These are phyloP conservation scores for Candida insectalens DNA, from an alignment of 805 yeast species.

Conservation along the genomic window DNA sequence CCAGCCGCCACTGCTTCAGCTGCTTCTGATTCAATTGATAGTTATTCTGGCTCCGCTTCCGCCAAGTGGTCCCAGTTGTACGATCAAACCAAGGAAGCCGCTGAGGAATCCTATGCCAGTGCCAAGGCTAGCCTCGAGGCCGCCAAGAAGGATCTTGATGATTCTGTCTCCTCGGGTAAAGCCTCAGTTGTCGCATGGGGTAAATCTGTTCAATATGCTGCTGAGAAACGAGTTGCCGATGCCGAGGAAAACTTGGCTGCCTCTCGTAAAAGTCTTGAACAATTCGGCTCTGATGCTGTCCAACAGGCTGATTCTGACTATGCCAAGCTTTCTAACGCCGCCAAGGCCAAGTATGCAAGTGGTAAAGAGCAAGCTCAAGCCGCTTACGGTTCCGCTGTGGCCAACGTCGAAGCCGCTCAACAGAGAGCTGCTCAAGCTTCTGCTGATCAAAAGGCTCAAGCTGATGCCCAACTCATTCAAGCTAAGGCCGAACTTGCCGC, in stretches of 20 bases:
- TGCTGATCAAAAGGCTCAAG: slow-evolving; percentile 17
- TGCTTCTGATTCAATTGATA: too few species aligned
- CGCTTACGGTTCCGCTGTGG: slow-evolving; percentile 12
- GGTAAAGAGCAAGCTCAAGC: neutral
- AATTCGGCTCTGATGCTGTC: slow-evolving; percentile 3
- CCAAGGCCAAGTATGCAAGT: slow-evolving; percentile 11
- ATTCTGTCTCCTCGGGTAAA: neutral
- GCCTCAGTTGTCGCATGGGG: neutral
- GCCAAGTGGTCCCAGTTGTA: neutral
- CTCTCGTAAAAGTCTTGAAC: neutral
- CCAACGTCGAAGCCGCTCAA: slow-evolving; percentile 19
- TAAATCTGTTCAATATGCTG: neutral
- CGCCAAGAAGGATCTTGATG: neutral
- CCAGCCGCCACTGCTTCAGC: neutral
- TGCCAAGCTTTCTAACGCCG: slow-evolving; percentile 2
- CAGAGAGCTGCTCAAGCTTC: neutral
- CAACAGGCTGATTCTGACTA: slow-evolving; percentile 2
- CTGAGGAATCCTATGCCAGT: slow-evolving; percentile 1
- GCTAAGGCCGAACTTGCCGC: slow-evolving; percentile 24
- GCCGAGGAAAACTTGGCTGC: slow-evolving; percentile 3
- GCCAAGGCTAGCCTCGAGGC: slow-evolving; percentile 2
- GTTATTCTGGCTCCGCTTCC: neutral
- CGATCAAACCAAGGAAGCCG: slow-evolving; percentile 1
- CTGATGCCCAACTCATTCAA: slow-evolving; percentile 17
- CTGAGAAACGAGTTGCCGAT: neutral